A percentile compares a stretch with the other conserved stretches of the same genome.
Evolutionary conservation across 1,284 basidiomycete species (phyloP).

Genomic region (Hypsizygus ulmarius): DNA sequence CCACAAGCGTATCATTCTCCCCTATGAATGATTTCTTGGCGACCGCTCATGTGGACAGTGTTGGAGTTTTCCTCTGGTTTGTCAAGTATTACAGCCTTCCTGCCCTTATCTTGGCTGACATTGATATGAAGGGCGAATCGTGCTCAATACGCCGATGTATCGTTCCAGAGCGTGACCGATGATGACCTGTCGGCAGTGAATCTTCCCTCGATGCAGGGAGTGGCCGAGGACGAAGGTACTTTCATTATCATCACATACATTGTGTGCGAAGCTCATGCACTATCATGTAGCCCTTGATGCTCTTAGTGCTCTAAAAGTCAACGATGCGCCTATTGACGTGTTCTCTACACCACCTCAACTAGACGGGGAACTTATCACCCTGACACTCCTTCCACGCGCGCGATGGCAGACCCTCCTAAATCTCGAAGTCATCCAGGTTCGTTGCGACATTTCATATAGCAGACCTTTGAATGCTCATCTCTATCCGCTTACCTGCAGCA

Average conservation of each 20-base stretch:
- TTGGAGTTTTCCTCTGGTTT: conserved; percentile 92
- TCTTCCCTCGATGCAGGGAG: conserved; percentile 83
- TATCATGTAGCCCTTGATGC: conserved; percentile 57
- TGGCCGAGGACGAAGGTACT: conserved; percentile 68
- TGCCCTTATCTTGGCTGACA: not conserved
- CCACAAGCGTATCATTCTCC: conserved; percentile 90
- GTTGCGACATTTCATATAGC: conserved; percentile 3
- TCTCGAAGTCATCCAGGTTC: conserved; percentile 89
- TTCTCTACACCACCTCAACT: conserved; percentile 86
- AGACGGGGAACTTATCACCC: conserved; percentile 83
- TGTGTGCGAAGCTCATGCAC: not conserved
- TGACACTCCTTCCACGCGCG: conserved; percentile 89
- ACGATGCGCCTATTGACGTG: conserved; percentile 61
- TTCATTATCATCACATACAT: not conserved
- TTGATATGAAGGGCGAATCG: conserved; percentile 77
- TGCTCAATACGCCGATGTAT: conserved; percentile 87
- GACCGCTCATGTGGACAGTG: conserved; percentile 90
- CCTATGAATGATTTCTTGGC: conserved; percentile 96
- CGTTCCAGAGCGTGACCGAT: conserved; percentile 78
- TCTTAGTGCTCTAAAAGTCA: conserved; percentile 53
- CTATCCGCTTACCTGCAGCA: conserved; percentile 47
- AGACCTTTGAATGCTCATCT: not conserved
- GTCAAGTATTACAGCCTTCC: conserved; percentile 16
- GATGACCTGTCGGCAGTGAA: conserved; percentile 68
- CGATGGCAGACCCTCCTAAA: conserved; percentile 97